Evolutionary conservation across 371 early-diverging fungal species (phyloP), one percentile per base, ranked within the genome.

Genomic region (Smittium culicis): DNA sequence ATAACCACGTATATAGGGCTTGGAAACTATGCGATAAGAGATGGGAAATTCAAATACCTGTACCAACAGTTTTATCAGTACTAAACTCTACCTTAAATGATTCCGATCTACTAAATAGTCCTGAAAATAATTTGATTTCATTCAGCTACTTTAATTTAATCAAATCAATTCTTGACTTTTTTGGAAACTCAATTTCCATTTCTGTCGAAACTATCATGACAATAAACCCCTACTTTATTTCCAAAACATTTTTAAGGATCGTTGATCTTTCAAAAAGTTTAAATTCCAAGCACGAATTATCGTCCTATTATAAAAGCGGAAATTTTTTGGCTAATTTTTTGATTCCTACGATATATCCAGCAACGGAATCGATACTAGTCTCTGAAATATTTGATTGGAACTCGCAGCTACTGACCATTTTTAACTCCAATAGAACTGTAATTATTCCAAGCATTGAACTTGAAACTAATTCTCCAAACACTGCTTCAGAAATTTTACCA

Each of bases 21-120:
- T 35, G 33, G 14, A 34, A n/a, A 5, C 2, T 64, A 17, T 29
- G n/a, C 2, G 8, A 8, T 20, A 64, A 64, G 35, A 34, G 54
- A 28, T 35, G 65, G 35, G 35, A 35, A 17, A 64, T 64, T 29
- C 33, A 32, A 35, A 29, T 64, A 31, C 65, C 65, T 29, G 33
- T 54, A 45, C 1, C 65, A 2, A 45, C 25, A 35, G 34, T 1
- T 2, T 29, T 45, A 8, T 5, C 35, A 54, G 20, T 45, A 11
- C 20, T 45, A 45, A 45, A 45, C 20, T 11, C 20, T 20, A 11
- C n/a, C n/a, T n/a, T n/a, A n/a, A n/a, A n/a, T n/a, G n/a, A n/a
- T n/a, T n/a, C n/a, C n/a, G n/a, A n/a, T n/a, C n/a, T n/a, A n/a
- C n/a, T n/a, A n/a, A n/a, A n/a, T 45, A 20, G 45, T 45, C 45